These are phyloP conservation scores for Hericium erinaceus DNA, from an alignment of 768 basidiomycete species.

Conservation along the genomic window DNA sequence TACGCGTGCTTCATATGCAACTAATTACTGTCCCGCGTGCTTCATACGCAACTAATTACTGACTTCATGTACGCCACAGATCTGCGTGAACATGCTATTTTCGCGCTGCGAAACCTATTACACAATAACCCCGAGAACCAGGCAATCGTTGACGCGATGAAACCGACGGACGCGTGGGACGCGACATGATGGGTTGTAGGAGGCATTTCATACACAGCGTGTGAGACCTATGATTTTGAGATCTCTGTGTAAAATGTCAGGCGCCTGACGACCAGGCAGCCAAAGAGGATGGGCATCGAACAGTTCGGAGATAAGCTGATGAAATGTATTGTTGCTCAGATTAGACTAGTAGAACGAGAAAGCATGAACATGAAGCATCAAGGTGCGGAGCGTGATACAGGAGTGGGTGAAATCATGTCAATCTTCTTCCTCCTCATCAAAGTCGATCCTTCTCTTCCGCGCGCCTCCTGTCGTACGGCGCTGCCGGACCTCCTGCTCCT, in stretches of 20 bases:
- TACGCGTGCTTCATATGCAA: too few relatives aligned
- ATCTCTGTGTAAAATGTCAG: not conserved
- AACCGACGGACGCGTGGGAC: slow-evolving; percentile 51
- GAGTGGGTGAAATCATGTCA: not conserved
- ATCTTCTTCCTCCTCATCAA: slow-evolving; percentile 58
- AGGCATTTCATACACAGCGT: slow-evolving; percentile 33
- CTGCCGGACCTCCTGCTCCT: slow-evolving; percentile 58
- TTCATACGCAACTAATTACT: not conserved
- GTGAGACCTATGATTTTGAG: slow-evolving; percentile 11
- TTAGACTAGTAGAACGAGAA: not conserved
- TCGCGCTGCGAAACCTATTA: slow-evolving; percentile 73
- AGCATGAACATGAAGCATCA: not conserved
- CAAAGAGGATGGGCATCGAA: not conserved
- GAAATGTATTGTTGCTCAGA: not conserved
- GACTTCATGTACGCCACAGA: slow-evolving; percentile 35
- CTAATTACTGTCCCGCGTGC: too few relatives aligned
- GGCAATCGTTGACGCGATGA: slow-evolving; percentile 62
- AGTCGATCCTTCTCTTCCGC: slow-evolving; percentile 46
- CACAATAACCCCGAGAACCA: slow-evolving; percentile 75
- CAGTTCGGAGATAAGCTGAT: not conserved
- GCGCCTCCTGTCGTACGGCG: slow-evolving; percentile 40
- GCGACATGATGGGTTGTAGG: slow-evolving; percentile 29
- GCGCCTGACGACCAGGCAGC: not conserved
- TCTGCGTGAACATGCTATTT: slow-evolving; percentile 86
- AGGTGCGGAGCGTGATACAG: not conserved